Percentiles rank a stretch among this genome's conserved stretches.
These are phyloP conservation scores for Mycena chlorophos DNA, from an alignment of 768 basidiomycete species.

Conservation along the genomic window DNA sequence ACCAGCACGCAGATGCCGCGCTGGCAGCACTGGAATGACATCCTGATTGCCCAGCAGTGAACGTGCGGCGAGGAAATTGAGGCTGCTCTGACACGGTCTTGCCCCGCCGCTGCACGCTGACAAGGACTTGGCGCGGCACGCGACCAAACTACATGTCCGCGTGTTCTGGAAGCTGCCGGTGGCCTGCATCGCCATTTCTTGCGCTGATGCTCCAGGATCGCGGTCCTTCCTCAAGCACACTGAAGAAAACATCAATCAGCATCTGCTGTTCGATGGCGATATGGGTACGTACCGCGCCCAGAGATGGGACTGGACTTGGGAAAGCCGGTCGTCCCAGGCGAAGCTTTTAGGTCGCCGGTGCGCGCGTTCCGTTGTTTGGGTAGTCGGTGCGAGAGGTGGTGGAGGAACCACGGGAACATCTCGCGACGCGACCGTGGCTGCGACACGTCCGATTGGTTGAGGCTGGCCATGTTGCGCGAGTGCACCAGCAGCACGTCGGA, in stretches of 20 bases:
- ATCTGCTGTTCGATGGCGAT: neutral
- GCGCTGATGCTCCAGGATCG: conserved; percentile 62
- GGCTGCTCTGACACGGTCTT: conserved; percentile 31
- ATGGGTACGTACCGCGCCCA: conserved; percentile 44
- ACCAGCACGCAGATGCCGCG: conserved; percentile 18
- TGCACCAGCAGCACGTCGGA: conserved; percentile 51
- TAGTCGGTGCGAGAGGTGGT: conserved; percentile 9
- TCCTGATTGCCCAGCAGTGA: conserved; percentile 68
- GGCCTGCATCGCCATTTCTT: conserved; percentile 65
- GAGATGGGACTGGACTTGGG: conserved; percentile 59
- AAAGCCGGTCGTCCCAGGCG: conserved; percentile 60
- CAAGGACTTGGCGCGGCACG: conserved; percentile 63
- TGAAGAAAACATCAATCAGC: conserved; percentile 28
- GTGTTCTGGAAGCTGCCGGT: conserved; percentile 64
- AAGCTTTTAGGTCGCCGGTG: conserved; percentile 59
- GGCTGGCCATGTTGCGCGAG: conserved; percentile 35
- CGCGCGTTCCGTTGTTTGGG: conserved; percentile 23
- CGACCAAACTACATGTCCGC: conserved; percentile 59
- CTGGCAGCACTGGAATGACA: conserved; percentile 43
- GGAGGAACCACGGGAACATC: conserved; percentile 4
- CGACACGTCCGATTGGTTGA: conserved; percentile 15
- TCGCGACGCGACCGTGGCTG: conserved; percentile 4
- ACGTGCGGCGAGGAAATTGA: conserved; percentile 67
- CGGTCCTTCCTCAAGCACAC: conserved; percentile 68
- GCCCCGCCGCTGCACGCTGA: conserved; percentile 38